Conservation (phyloP, 306 rosid species). For the Vigna hirtella region DNA sequence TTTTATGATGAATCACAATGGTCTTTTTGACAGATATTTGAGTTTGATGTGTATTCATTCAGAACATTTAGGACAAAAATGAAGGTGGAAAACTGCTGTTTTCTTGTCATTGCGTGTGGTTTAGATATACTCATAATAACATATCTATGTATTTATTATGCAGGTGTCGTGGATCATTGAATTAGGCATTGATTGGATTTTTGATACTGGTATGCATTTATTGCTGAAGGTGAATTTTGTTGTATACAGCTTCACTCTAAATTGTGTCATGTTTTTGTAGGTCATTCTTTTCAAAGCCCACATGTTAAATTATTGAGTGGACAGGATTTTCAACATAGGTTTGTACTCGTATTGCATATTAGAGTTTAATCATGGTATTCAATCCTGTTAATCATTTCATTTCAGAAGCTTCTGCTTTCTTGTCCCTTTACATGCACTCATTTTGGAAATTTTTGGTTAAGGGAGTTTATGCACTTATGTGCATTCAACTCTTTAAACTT, state of each 20-base stretch:
- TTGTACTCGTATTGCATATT: slow-evolving; percentile 30
- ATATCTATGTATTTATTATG: slow-evolving; percentile 28
- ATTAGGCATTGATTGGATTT: slow-evolving; percentile 57
- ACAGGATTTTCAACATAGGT: slow-evolving; percentile 49
- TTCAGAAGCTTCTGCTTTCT: slow-evolving; percentile 6
- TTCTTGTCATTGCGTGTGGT: slow-evolving; percentile 13
- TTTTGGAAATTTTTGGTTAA: slow-evolving; percentile 11
- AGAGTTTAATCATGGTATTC: slow-evolving; percentile 25
- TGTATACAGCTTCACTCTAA: slow-evolving; percentile 27
- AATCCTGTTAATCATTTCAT: slow-evolving; percentile 15
- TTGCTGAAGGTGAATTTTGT: slow-evolving; percentile 35
- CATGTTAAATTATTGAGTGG: slow-evolving; percentile 38
- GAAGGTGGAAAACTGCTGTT: slow-evolving; percentile 9
- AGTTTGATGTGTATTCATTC: slow-evolving; percentile 21
- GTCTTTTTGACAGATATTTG: slow-evolving; percentile 11
- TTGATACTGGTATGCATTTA: slow-evolving; percentile 51
- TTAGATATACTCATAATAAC: slow-evolving; percentile 17
- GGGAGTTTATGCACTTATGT: background rate
- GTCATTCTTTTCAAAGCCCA: slow-evolving; percentile 16
- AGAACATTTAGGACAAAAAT: slow-evolving; percentile 6
- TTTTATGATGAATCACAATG: background rate
- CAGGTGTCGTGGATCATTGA: slow-evolving; percentile 97
- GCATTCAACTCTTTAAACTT: slow-evolving; percentile 30
- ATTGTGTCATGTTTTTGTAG: slow-evolving; percentile 40
- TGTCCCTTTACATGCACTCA: background rate